A percentile compares a stretch with the other conserved stretches of the same genome.
Conservation (phyloP, 352 stramenopile genomes). For the Phytopythium cucurbitacearum region DNA sequence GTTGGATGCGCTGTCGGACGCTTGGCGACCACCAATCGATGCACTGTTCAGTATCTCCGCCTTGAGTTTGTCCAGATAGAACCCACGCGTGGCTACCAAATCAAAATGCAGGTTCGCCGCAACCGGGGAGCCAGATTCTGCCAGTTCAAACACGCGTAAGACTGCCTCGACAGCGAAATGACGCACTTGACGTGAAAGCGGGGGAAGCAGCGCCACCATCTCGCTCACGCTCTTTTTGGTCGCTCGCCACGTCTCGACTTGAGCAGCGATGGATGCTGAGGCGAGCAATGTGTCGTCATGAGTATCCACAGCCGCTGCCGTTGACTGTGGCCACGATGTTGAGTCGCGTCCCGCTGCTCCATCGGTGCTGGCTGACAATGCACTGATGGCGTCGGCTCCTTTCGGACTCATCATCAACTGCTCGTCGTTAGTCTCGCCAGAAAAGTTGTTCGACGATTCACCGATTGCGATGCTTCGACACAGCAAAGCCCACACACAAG, state of each 20-base stretch:
- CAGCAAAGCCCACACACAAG: conserved; percentile 70
- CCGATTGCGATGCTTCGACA: conserved; percentile 78
- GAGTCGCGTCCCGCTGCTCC: conserved; percentile 9
- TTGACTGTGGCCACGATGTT: background rate
- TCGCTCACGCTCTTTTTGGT: conserved; percentile 68
- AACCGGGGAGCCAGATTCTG: conserved; percentile 19
- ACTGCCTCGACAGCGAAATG: conserved; percentile 79
- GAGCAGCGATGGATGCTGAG: conserved; percentile 36
- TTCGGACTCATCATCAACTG: conserved; percentile 76
- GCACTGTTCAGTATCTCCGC: conserved; percentile 2
- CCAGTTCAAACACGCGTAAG: conserved; percentile 64
- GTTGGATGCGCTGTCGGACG: conserved; percentile 26
- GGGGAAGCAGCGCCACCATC: conserved; percentile 53
- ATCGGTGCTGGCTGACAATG: conserved; percentile 6
- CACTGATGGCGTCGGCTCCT: conserved; percentile 19
- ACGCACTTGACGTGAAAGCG: conserved; percentile 69
- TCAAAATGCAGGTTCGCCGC: conserved; percentile 61
- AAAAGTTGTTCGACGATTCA: conserved; percentile 48
- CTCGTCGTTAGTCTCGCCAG: conserved; percentile 17
- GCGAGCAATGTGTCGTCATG: conserved; percentile 12
- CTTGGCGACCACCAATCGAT: background rate
- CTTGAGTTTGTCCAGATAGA: conserved; percentile 40
- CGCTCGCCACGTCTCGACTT: conserved; percentile 65
- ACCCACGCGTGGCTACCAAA: conserved; percentile 38
- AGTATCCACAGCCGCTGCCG: background rate